Conservation (phyloP, 2,329 filamentous ascomycete species). For the Arthrobotrys conoides region DNA sequence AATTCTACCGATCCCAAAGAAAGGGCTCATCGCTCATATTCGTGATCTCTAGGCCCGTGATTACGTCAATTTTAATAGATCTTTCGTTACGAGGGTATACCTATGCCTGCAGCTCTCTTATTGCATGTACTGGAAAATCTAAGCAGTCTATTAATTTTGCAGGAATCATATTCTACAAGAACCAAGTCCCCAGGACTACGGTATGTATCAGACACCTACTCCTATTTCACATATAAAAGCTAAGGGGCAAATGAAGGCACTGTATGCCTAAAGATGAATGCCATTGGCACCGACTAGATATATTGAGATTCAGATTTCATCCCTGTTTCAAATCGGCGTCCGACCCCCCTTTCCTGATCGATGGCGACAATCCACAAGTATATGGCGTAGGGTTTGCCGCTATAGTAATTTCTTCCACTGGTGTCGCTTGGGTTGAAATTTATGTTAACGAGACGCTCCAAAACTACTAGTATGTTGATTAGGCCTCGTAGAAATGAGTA, state of each 20-base stretch:
- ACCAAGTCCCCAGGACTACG: conserved; percentile 62
- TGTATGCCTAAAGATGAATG: conserved; percentile 79
- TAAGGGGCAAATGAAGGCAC: conserved; percentile 54
- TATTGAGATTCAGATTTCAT: conserved; percentile 88
- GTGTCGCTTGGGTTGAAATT: conserved; percentile 87
- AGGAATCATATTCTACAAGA: conserved; percentile 63
- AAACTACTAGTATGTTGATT: conserved; percentile 83
- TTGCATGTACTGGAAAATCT: not conserved
- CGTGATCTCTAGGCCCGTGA: conserved; percentile 53
- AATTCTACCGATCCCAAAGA: not conserved
- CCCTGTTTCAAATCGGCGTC: conserved; percentile 88
- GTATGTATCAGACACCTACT: conserved; percentile 21
- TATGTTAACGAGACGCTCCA: conserved; percentile 87
- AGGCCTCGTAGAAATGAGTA: conserved; percentile 70
- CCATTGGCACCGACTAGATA: conserved; percentile 90
- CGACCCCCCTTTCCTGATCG: conserved; percentile 71
- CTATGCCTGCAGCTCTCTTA: not conserved
- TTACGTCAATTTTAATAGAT: conserved; percentile 61
- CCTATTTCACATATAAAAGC: not conserved
- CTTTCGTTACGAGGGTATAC: conserved; percentile 62
- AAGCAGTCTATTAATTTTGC: not conserved
- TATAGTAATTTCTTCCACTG: conserved; percentile 82
- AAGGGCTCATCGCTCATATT: not conserved
- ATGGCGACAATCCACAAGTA: conserved; percentile 62
- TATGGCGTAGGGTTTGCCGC: conserved; percentile 79